Evolutionary conservation across 192 early-diverging fungal species (phyloP).

Genomic region (Gaertneriomyces semiglobifer): DNA sequence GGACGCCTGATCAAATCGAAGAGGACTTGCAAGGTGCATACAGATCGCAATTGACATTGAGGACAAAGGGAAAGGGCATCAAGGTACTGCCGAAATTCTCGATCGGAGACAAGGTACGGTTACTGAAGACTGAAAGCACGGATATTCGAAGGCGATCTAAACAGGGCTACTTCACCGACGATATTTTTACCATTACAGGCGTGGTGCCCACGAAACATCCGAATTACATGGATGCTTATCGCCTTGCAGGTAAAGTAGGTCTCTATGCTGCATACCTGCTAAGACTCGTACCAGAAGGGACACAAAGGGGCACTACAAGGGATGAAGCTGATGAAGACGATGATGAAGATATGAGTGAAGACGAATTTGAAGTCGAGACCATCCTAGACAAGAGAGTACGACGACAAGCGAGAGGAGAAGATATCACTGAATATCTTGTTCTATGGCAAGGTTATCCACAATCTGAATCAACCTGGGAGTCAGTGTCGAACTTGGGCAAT

Average conservation of each 20-base stretch:
- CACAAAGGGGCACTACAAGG: not conserved
- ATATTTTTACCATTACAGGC: not conserved
- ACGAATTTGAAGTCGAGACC: constrained; percentile 5
- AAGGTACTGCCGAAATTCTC: not conserved
- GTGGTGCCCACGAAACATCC: not conserved
- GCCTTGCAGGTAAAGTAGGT: not conserved
- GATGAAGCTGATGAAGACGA: constrained; percentile 3
- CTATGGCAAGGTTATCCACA: not conserved
- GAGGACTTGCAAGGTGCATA: no score
- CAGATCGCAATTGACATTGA: constrained; percentile 2
- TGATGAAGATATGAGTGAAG: not conserved
- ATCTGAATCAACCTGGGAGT: constrained; percentile 1
- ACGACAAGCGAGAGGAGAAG: not conserved
- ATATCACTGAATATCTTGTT: constrained; percentile 1
- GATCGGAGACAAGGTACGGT: constrained; percentile 2
- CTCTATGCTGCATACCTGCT: constrained; percentile 2
- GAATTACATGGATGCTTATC: not conserved
- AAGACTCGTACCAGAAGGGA: not conserved
- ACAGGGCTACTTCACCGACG: not conserved
- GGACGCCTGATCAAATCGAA: no score
- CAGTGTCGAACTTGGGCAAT: not conserved
- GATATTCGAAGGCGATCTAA: not conserved
- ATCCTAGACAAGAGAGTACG: not conserved
- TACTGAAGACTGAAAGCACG: no score
- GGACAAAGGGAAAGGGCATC: constrained; percentile 1